Percentiles rank a stretch among this genome's conserved stretches.
Evolutionary conservation across 441 rosid genomes (phyloP).

Genomic region (Jatropha podagrica): DNA sequence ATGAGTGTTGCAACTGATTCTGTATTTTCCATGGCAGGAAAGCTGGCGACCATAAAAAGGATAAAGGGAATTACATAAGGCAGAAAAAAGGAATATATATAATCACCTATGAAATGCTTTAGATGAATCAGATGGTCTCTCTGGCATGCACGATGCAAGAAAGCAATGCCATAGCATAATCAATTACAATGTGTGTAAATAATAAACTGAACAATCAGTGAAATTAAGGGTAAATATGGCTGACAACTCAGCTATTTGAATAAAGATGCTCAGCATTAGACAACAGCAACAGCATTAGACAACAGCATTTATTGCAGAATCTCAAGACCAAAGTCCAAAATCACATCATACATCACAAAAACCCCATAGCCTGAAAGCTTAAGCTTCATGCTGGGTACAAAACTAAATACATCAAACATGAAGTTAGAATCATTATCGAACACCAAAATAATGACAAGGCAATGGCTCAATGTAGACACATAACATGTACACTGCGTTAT

Average conservation of each 20-base stretch:
- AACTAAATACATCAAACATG: too few relatives aligned
- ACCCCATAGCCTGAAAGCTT: neutral
- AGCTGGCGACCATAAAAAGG: slow-evolving; percentile 24
- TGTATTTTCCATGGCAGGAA: slow-evolving; percentile 63
- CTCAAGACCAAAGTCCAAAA: neutral
- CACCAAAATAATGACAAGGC: neutral
- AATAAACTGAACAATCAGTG: neutral
- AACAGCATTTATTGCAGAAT: neutral
- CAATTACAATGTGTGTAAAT: neutral
- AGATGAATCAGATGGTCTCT: neutral
- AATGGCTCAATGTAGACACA: neutral
- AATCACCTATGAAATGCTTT: neutral
- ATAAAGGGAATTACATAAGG: neutral
- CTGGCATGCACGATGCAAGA: neutral
- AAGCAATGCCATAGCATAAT: neutral
- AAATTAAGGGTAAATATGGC: neutral
- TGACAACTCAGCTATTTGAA: slow-evolving; percentile 4
- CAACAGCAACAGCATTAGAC: neutral
- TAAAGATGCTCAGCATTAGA: neutral
- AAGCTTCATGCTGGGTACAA: neutral
- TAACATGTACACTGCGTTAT: neutral
- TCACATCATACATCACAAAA: neutral
- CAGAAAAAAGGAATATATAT: neutral
- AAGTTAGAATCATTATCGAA: neutral
- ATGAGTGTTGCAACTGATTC: slow-evolving; percentile 76